Conservation (phyloP, 371 early-diverging fungal genomes). For the Syncephalastrum racemosum region DNA sequence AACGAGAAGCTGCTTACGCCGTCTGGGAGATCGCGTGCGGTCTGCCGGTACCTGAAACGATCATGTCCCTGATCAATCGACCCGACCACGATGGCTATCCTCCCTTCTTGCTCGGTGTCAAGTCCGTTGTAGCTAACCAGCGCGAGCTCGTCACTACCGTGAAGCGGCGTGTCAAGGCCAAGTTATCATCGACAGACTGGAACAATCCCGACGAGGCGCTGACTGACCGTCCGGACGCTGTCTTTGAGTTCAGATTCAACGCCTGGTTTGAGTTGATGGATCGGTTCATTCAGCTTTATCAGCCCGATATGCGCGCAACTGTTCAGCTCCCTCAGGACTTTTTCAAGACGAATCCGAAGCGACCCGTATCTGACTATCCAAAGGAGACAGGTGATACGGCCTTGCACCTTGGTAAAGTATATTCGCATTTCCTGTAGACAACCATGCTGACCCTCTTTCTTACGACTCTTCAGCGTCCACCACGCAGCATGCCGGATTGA, state of each 20-base stretch:
- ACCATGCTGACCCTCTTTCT: background rate
- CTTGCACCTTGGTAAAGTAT: conserved; percentile 47
- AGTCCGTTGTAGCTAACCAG: conserved; percentile 19
- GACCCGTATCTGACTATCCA: conserved; percentile 31
- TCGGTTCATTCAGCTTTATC: conserved; percentile 13
- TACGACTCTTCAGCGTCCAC: conserved; percentile 21
- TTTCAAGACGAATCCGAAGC: conserved; percentile 27
- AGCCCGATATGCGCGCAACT: conserved; percentile 22
- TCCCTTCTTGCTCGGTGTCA: conserved; percentile 23
- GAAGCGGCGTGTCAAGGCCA: conserved; percentile 15
- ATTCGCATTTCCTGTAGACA: background rate
- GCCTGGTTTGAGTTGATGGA: background rate
- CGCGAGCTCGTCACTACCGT: conserved; percentile 12
- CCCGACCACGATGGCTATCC: conserved; percentile 29
- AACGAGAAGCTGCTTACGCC: too few relatives aligned
- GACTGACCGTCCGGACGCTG: conserved; percentile 5
- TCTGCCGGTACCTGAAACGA: too few relatives aligned
- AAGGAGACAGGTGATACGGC: conserved; percentile 42
- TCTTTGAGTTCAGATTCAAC: conserved; percentile 20
- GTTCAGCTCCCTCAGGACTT: conserved; percentile 37
- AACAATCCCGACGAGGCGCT: background rate
- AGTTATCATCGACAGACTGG: background rate
- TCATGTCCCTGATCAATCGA: conserved; percentile 18
- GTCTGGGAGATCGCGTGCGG: too few relatives aligned
- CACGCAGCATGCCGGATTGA: conserved; percentile 26